Base-by-base conservation (phyloP, 768 basidiomycete genomes). In the Saitozyma sp. region DNA sequence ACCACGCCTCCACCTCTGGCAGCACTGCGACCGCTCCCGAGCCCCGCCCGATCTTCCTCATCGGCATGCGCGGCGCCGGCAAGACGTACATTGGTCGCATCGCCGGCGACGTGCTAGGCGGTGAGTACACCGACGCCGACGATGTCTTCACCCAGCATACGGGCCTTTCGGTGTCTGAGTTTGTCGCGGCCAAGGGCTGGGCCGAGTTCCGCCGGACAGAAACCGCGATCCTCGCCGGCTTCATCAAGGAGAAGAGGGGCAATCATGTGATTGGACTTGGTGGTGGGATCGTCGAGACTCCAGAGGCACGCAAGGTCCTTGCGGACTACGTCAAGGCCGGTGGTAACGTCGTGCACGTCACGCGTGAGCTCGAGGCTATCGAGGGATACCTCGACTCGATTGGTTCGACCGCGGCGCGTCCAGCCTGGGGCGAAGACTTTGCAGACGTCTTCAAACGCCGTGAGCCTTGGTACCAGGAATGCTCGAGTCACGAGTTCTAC, bases 21-120 rank as follows among this genome's bases (percentile, higher is more conserved):
- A 56, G 61, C 38, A 59, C 65, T 8, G 40, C 49, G 29, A 63
- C 69, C 43, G 56, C 70, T 29, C 73, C 76, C 43, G 29, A 29
- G 29, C 29, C 29, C 29, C 77, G 77, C 8, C 80, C 78, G 52
- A 85, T 93, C 66, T 79, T 95, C 62, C 80, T 96, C 64, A 87
- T 92, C 65, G 93, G 96, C 37, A 98, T 99, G 96, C 89, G 95
- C 16, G 96, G 96, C 10, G 89, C 92, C 0, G 96, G 96, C 39
- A 98, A 99, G 82, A 91, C 90, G 1, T 88, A 87, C 79, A 84
- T 97, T 62, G 92, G 94, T 14, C 82, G 84, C 58, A 82, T 93
- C 40, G 93, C 91, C 14, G 88, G 91, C 0, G 77, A 83, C 8
- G 82, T 87, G 1, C 84, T 97, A 11, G 85, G 84, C 1, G 89